A percentile compares a stretch with the other conserved stretches of the same genome.
Evolutionary conservation across 305 asterid genomes (phyloP).

Genomic region (Fraxinus paxiana): DNA sequence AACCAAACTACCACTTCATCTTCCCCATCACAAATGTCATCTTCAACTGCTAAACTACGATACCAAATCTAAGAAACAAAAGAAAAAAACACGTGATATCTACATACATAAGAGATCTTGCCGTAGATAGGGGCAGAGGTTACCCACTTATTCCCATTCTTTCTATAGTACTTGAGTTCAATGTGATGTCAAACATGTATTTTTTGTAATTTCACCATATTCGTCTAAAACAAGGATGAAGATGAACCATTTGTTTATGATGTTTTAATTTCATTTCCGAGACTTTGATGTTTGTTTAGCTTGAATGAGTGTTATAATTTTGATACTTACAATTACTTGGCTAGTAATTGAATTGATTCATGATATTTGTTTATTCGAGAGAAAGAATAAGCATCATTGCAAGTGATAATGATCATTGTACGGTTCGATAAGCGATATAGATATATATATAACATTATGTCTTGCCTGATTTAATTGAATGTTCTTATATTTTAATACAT

Average conservation of each 20-base stretch:
- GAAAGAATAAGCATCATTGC: neutral
- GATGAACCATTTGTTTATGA: neutral
- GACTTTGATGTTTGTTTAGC: neutral
- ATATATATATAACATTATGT: neutral
- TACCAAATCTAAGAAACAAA: neutral
- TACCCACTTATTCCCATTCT: neutral
- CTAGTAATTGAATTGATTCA: neutral
- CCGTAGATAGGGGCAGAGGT: neutral
- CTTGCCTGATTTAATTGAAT: neutral
- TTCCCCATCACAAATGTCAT: neutral
- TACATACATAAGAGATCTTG: neutral
- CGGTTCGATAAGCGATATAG: neutral
- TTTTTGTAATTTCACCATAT: neutral
- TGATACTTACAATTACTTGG: neutral
- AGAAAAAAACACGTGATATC: neutral
- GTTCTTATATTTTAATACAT: neutral
- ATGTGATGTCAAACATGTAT: neutral
- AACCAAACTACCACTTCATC: neutral
- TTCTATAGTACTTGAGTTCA: neutral
- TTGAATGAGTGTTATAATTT: neutral
- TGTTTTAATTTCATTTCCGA: neutral
- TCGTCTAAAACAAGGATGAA: neutral
- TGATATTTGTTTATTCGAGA: neutral
- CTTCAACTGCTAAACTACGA: neutral
- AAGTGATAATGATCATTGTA: neutral